These are phyloP conservation scores for Thermothielavioides terrestris DNA, from an alignment of 495 filamentous ascomycete genomes.

Conservation along the genomic window DNA sequence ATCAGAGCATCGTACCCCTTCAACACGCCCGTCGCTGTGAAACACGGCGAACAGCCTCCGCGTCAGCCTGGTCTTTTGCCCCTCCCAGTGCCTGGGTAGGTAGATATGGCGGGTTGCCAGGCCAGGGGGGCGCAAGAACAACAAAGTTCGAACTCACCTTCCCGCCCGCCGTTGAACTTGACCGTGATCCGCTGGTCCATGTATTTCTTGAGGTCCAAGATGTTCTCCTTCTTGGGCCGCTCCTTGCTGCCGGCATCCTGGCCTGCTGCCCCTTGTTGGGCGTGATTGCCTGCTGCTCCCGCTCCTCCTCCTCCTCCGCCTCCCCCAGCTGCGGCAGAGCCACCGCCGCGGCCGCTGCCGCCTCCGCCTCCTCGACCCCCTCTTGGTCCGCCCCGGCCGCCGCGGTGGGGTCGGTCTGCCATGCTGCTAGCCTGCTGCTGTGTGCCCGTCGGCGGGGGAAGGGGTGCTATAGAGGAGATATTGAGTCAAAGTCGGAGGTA, in stretches of 20 bases:
- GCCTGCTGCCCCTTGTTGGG: conserved; percentile 25
- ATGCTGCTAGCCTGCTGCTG: conserved; percentile 27
- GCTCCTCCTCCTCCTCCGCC: conserved; percentile 32
- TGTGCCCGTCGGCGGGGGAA: background rate
- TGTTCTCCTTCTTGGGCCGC: conserved; percentile 95
- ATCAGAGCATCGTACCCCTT: conserved; percentile 96
- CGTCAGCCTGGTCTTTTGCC: background rate
- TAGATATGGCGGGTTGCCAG: too few relatives aligned
- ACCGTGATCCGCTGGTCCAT: conserved; percentile 92
- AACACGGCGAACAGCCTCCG: background rate
- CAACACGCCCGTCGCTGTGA: conserved; percentile 69
- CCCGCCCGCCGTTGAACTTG: conserved; percentile 91
- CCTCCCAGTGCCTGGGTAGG: background rate
- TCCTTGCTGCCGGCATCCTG: conserved; percentile 40
- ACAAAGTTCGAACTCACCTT: conserved; percentile 52
- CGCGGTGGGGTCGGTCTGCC: conserved; percentile 42
- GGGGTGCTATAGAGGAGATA: background rate
- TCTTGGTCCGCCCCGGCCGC: conserved; percentile 28
- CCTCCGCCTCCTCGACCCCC: conserved; percentile 20
- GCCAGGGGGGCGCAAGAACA: too few relatives aligned
- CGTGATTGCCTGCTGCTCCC: conserved; percentile 26
- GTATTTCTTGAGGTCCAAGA: conserved; percentile 88
- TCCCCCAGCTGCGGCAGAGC: too few relatives aligned
- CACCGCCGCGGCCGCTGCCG: conserved; percentile 41
- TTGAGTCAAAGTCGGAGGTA: background rate